phyloP scores from a whole-genome alignment of 768 basidiomycete genomes.

The Tulasnella sp. region DNA sequence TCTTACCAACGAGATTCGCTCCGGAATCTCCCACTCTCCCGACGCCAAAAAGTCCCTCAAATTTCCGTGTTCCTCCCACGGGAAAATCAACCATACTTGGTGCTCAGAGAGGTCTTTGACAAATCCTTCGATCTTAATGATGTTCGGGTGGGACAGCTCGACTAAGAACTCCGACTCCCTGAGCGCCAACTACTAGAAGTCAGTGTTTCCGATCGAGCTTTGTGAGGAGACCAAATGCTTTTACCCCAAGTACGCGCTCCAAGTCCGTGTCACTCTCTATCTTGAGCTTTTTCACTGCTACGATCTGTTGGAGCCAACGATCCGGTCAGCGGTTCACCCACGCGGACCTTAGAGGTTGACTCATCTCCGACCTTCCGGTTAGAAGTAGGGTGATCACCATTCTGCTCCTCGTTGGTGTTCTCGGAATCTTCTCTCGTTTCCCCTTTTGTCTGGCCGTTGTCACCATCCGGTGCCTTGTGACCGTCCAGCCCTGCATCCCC shows the following conservation, averaged over 20 bases:
- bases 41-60: not conserved
- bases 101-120: not conserved
- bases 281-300: not conserved
- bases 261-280: not conserved
- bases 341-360: not conserved
- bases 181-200: not conserved
- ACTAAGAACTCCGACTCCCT: not conserved
- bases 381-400: not conserved
- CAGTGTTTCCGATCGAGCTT: not conserved
- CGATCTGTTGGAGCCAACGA: not conserved
- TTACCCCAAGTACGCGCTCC: not conserved
- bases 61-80: not conserved
- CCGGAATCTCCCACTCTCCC: not conserved
- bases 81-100: not conserved
- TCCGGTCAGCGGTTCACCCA: not conserved
- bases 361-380: not conserved
- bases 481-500: not conserved
- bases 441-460: not conserved
- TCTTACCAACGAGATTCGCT: not conserved
- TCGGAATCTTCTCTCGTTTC: not conserved
- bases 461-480: not conserved
- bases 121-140: not conserved
- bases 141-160: not conserved
- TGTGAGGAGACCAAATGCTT: not conserved
- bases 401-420: not conserved